Evolutionary conservation across 345 rosid genomes (phyloP), one percentile per base, ranked within the genome.

Genomic region (Gossypium mustelinum): DNA sequence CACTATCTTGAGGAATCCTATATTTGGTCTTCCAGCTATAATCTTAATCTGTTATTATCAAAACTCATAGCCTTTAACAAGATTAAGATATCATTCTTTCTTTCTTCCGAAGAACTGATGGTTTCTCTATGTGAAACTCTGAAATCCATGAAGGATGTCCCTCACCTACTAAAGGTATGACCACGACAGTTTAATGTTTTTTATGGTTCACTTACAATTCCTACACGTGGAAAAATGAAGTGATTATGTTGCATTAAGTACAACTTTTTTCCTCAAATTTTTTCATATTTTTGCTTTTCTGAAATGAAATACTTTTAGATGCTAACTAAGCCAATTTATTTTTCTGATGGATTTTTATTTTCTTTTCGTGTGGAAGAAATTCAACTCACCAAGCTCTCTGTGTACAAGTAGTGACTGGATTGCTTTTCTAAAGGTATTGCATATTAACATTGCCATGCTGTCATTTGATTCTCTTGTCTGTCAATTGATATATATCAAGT

Each of bases 141-240:
- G 84, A 94, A 94, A 81, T 87, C 93, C 63, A 89, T 91, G 76
- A 94, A 94, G 87, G 98, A 94, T 84, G 79, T 91, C 76, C 85
- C 94, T 1, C 85, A 83, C 69, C 77, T 94, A 70, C 88, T 94
- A 67, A 94, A 87, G 95, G 98, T 94, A 77, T 44, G 74, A 18
- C 69, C 54, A 43, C 45, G 78, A 39, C 73, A 11, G n/a, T 58
- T 43, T 12, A 71, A 34, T 66, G 60, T 27, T 14, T 12, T 27
- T 75, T 5, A 44, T 64, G 48, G 17, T 66, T 68, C 58, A 54
- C 54, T 56, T 50, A 61, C 25, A 25, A 43, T 7, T 9, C 14
- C 58, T 52, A 20, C 61, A 61, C 11, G 43, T 68, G 14, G 44
- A 22, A 68, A 68, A 47, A 24, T 68, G 29, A 43, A 44, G 25